Evolutionary conservation across 768 basidiomycete species (phyloP).

Genomic region (Tricholoma sp.): DNA sequence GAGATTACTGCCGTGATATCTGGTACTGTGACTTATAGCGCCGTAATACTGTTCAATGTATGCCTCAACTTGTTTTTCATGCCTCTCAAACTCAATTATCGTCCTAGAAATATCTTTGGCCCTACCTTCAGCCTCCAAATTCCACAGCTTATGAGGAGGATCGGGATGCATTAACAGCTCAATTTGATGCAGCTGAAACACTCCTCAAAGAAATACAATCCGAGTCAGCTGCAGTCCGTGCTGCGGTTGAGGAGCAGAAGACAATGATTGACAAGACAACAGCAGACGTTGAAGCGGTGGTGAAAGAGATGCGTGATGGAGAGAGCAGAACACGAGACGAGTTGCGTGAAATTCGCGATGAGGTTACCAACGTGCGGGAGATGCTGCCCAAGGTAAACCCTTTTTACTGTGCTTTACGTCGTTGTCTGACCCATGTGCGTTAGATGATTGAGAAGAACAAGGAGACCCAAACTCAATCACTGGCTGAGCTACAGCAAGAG

Average conservation of each 20-base stretch:
- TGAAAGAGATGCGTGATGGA: slow-evolving; percentile 71
- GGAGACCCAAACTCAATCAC: slow-evolving; percentile 75
- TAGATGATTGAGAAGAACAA: slow-evolving; percentile 96
- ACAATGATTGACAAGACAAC: slow-evolving; percentile 68
- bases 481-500: slow-evolving; percentile 88
- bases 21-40: slow-evolving; percentile 78
- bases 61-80: background rate
- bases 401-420: slow-evolving; percentile 1
- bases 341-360: slow-evolving; percentile 88
- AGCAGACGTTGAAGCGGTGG: slow-evolving; percentile 64
- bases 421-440: slow-evolving; percentile 1
- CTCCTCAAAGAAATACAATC: slow-evolving; percentile 75
- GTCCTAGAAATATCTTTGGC: slow-evolving; percentile 79
- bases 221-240: slow-evolving; percentile 68
- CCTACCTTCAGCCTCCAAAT: slow-evolving; percentile 86
- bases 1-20: slow-evolving; percentile 93
- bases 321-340: slow-evolving; percentile 81
- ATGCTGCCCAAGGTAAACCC: slow-evolving; percentile 86
- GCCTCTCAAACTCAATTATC: slow-evolving; percentile 3
- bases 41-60: slow-evolving; percentile 75
- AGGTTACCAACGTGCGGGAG: slow-evolving; percentile 85
- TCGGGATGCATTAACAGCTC: slow-evolving; percentile 75
- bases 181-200: slow-evolving; percentile 86
- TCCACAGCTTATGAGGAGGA: slow-evolving; percentile 88
- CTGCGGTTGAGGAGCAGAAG: slow-evolving; percentile 73